A percentile compares a stretch with the other conserved stretches of the same genome.
Conservation (phyloP, 2,329 filamentous ascomycete species). For the Curvularia hawaiiensis region DNA sequence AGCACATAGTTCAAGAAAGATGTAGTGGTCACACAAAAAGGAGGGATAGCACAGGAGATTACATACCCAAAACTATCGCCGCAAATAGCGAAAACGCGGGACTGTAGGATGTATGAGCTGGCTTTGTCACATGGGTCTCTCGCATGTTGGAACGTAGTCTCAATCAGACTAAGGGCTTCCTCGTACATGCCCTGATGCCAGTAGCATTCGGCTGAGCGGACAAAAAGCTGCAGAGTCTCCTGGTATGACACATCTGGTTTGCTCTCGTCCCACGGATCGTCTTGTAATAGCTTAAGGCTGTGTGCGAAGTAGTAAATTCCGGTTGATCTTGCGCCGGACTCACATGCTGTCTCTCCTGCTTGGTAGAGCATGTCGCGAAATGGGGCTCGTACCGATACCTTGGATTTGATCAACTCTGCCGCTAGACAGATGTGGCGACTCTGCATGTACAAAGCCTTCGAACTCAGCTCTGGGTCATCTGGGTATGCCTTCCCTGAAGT, state of each 20-base stretch:
- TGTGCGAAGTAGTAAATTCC: constrained; percentile 81
- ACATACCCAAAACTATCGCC: constrained; percentile 65
- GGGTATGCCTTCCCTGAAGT: constrained; percentile 67
- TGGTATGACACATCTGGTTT: constrained; percentile 78
- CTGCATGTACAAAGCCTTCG: constrained; percentile 67
- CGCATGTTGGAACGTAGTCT: constrained; percentile 71
- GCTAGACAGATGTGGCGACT: constrained; percentile 83
- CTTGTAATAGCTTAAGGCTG: constrained; percentile 79
- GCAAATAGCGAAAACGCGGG: constrained; percentile 74
- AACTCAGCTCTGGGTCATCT: constrained; percentile 60
- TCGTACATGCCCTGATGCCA: constrained; percentile 76
- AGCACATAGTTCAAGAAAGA: not conserved
- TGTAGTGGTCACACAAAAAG: not conserved
- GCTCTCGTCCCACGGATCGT: constrained; percentile 75
- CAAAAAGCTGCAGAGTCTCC: constrained; percentile 75
- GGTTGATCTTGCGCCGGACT: constrained; percentile 81
- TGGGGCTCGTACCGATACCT: constrained; percentile 63
- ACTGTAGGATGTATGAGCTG: constrained; percentile 81
- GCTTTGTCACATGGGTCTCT: constrained; percentile 78
- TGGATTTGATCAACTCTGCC: constrained; percentile 72
- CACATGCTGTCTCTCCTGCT: constrained; percentile 76
- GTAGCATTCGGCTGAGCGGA: constrained; percentile 81
- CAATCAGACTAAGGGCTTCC: constrained; percentile 70
- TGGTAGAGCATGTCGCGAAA: constrained; percentile 80
- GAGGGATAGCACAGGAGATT: not conserved